phyloP scores from a whole-genome alignment of 345 rosid genomes.

The Acer campestre region DNA sequence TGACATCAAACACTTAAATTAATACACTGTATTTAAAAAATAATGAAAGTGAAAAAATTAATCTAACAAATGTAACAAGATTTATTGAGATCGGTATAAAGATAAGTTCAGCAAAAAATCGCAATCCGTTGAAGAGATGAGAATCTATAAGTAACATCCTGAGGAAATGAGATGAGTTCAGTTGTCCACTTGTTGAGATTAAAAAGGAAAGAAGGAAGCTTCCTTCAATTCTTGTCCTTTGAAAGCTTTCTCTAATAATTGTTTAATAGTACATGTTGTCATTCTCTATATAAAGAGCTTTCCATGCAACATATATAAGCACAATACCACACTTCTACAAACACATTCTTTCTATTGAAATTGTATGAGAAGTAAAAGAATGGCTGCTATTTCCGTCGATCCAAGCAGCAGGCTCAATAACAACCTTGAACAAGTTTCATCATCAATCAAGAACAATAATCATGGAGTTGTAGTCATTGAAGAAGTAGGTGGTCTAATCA shows the following conservation, averaged over 20 bases:
- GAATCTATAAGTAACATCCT: constrained; percentile 26
- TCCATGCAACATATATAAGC: not conserved
- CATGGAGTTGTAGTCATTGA: constrained; percentile 44
- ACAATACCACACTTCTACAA: not conserved
- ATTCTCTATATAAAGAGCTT: constrained; percentile 28
- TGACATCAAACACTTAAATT: too few relatives aligned
- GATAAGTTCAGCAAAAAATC: too few relatives aligned
- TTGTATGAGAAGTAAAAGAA: constrained; percentile 17
- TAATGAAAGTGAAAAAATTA: too few relatives aligned
- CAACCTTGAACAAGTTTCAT: constrained; percentile 11
- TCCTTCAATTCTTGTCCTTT: constrained; percentile 10
- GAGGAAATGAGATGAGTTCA: constrained; percentile 4
- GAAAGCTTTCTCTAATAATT: not conserved
- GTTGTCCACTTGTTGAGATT: constrained; percentile 22
- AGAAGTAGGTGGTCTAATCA: constrained; percentile 69
- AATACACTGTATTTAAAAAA: too few relatives aligned
- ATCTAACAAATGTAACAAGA: too few relatives aligned
- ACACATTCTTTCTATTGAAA: not conserved
- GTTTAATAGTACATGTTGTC: not conserved
- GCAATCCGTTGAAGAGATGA: not conserved
- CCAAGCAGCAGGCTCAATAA: constrained; percentile 15
- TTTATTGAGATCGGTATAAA: too few relatives aligned
- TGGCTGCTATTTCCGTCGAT: constrained; percentile 51
- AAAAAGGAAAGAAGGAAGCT: constrained; percentile 4
- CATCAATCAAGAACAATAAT: constrained; percentile 23